phyloP scores from a whole-genome alignment of 2,329 filamentous ascomycete genomes.

The Cercospora zeae-maydis region DNA sequence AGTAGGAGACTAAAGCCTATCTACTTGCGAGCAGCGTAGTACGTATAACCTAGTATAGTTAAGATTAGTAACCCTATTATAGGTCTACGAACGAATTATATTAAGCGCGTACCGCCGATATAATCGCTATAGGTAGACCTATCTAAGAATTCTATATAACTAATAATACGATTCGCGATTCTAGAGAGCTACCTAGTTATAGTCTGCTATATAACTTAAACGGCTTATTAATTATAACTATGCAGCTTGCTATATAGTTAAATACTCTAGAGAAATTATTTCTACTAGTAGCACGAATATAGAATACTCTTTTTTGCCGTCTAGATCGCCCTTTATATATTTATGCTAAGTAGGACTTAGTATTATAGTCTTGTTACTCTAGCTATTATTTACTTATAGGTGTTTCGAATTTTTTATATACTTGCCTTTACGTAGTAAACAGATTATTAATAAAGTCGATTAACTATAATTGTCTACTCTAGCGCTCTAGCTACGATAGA shows the following conservation, averaged over 20 bases:
- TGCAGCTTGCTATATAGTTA: background rate
- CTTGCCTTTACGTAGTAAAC: background rate
- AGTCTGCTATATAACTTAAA: background rate
- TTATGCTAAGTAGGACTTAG: background rate
- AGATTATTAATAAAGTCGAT: conserved; percentile 15
- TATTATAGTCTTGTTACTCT: background rate
- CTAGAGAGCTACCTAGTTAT: background rate
- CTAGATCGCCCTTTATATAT: background rate
- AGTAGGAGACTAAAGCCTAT: background rate
- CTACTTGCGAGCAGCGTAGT: background rate
- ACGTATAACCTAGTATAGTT: background rate
- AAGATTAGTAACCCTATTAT: background rate
- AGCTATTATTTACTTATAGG: background rate
- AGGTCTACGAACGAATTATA: background rate
- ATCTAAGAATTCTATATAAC: background rate
- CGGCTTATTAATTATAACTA: background rate
- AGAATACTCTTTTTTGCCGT: background rate
- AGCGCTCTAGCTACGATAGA: conserved; percentile 7
- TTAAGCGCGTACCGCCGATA: background rate
- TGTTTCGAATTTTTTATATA: background rate
- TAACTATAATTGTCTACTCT: conserved; percentile 8
- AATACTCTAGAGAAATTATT: background rate
- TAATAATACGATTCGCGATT: background rate
- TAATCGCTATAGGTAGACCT: background rate
- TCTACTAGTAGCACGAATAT: background rate